A percentile compares a stretch with the other conserved stretches of the same genome.
Conservation (phyloP, 1,284 basidiomycete genomes). For the Ceratobasidium sp. region DNA sequence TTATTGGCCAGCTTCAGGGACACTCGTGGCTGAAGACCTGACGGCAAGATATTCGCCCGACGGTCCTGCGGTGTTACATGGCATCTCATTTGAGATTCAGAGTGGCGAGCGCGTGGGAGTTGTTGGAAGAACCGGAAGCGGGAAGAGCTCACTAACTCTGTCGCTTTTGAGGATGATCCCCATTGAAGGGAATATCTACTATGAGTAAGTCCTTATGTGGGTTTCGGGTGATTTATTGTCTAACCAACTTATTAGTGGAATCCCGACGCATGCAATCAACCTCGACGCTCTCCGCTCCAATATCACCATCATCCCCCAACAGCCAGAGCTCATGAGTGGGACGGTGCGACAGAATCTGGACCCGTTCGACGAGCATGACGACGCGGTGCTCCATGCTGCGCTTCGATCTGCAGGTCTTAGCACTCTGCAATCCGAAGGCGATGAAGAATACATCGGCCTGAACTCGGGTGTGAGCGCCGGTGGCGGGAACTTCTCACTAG, state of each 20-base stretch:
- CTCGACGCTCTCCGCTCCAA: constrained; percentile 64
- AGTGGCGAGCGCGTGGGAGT: constrained; percentile 72
- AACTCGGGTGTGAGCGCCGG: constrained; percentile 62
- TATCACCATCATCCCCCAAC: constrained; percentile 60
- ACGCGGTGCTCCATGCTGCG: constrained; percentile 64
- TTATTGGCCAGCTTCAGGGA: constrained; percentile 57
- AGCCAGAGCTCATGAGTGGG: constrained; percentile 70
- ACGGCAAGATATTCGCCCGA: constrained; percentile 53
- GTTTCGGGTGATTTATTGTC: too few species aligned
- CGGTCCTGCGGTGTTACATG: constrained; percentile 48
- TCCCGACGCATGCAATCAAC: constrained; percentile 62
- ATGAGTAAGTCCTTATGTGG: constrained; percentile 52
- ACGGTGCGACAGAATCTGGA: constrained; percentile 68
- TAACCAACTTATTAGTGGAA: too few species aligned
- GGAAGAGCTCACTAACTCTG: constrained; percentile 66
- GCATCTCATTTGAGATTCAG: constrained; percentile 65
- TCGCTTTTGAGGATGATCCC: constrained; percentile 62
- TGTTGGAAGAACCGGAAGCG: constrained; percentile 78
- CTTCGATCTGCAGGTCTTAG: constrained; percentile 58
- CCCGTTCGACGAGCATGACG: constrained; percentile 77
- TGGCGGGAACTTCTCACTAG: constrained; percentile 74
- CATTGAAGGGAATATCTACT: constrained; percentile 63
- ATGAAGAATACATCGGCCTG: constrained; percentile 57
- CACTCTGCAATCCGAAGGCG: constrained; percentile 38
- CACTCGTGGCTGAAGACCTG: constrained; percentile 54